A percentile compares a stretch with the other conserved stretches of the same genome.
phyloP scores from a whole-genome alignment of 257 asterid species.

The Solanum ossicruentum region DNA sequence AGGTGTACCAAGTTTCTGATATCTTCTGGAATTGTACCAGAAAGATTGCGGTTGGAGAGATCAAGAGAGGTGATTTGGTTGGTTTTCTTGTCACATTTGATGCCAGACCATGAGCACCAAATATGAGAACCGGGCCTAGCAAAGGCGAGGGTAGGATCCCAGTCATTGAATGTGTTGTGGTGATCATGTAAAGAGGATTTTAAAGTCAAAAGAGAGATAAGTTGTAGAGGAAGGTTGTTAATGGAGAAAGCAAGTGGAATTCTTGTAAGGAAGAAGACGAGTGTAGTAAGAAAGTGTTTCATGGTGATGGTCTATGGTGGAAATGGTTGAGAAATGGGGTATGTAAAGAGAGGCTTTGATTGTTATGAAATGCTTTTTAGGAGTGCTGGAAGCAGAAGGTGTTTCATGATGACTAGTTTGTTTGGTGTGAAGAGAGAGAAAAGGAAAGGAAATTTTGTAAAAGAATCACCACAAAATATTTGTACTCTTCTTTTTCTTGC shows the following conservation, averaged over 20 bases:
- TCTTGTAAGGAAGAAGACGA: constrained; percentile 8
- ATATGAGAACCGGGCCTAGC: constrained; percentile 26
- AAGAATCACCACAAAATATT: not conserved
- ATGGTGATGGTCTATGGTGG: constrained; percentile 25
- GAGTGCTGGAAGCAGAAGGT: constrained; percentile 50
- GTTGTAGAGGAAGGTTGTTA: constrained; percentile 27
- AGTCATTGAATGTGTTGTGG: constrained; percentile 39
- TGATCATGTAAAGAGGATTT: constrained; percentile 62
- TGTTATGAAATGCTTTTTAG: constrained; percentile 43
- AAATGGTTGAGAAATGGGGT: constrained; percentile 13
- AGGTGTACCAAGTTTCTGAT: constrained; percentile 34
- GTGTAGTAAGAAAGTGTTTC: constrained; percentile 12
- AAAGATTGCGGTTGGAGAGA: constrained; percentile 58
- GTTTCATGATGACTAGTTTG: constrained; percentile 56
- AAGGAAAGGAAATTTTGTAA: not conserved
- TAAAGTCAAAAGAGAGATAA: constrained; percentile 41
- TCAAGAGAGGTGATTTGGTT: constrained; percentile 39
- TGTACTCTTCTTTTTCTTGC: not conserved
- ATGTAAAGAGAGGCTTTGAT: constrained; percentile 27
- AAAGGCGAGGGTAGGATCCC: constrained; percentile 37
- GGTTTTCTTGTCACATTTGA: constrained; percentile 41
- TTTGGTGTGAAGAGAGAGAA: constrained; percentile 41
- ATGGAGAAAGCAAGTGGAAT: not conserved
- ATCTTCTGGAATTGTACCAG: constrained; percentile 47
- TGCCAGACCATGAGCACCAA: constrained; percentile 81